Evolutionary conservation across 108 stramenopile species (phyloP), one percentile per base, ranked within the genome.

Genomic region (Schizochytrium sp.): DNA sequence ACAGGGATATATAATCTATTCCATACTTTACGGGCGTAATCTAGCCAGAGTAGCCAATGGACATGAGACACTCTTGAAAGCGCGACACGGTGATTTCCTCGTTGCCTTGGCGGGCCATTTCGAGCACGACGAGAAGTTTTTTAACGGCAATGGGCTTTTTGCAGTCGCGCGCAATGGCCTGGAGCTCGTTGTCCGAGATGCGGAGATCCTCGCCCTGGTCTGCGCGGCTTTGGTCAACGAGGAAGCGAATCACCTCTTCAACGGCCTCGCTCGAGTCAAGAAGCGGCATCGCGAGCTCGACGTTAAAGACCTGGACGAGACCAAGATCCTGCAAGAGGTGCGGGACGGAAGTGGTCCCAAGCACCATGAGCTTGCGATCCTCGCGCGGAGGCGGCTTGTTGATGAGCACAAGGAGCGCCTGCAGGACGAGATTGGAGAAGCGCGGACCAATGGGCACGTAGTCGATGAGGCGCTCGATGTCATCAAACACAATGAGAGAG

Each of bases 381-480:
- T 96, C 96, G 89, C 96, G 95, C 10, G 97, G 96, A 16, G 98
- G 97, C 60, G 95, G 92, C 94, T 98, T 98, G 93, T 98, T 97
- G 87, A 99, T 93, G 87, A 99, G 90, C 12, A 99, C 96, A 58
- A 99, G 92, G 19, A 99, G 93, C 2, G 98, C 97, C 92, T 99
- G 99, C 41, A 99, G 93, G 43, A 99, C 98, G 14, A 95, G 92
- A 93, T 99, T 99, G 72, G 95, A 96, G 90, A 99, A 99, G 25
- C 98, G 96, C 3, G 97, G 97, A 45, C 99, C 99, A 57, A 98
- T 97, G 23, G 95, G 95, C 96, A 88, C 96, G 91, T 98, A 99
- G 72, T 99, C 99, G 90, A 99, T 98, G 63, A 99, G 91, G 29
- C 99, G 95, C 91, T 99, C 99, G 90, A 99, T 94, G 92, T 99